Base-by-base conservation (phyloP, 805 yeast genomes). In the Yamadazyma sp. region DNA sequence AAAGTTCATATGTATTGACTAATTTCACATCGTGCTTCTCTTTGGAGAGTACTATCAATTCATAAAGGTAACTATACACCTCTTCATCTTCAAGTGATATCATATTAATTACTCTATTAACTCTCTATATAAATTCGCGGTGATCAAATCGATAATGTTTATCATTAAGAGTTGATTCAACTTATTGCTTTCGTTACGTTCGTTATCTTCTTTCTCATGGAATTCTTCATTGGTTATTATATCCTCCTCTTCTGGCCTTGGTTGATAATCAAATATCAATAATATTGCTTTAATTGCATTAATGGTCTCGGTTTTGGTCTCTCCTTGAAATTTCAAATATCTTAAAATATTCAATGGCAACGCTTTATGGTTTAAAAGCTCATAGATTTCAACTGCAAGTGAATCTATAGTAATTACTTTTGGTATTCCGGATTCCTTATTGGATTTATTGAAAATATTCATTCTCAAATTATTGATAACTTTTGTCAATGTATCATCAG, bases 1-100 rank as follows among this genome's bases (percentile, higher is more conserved):
- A 65, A 21, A 67, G 50, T 47, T 67, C 73, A 5, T 60, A 22
- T 4, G 65, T 59, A 31, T 58, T 57, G 7, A 20, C 12, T 24
- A 20, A 30, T 7, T 8, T 8, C 20, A 19, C 19, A 7, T 24
- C n/a, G 7, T 14, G 16, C 12, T n/a, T 13, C 27, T 24, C 27
- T 7, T 8, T 27, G 30, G n/a, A n/a, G n/a, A n/a, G n/a, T n/a
- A n/a, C n/a, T n/a, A n/a, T n/a, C n/a, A 27, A n/a, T 14, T 27
- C 20, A n/a, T 27, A 27, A 14, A 27, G 15, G 12, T 27, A 27
- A 15, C 20, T 14, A 24, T 24, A 24, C 16, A 8, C 12, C 7
- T 24, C 27, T 24, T 11, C 7, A 8, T 24, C 7, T 14, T 24
- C 12, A 24, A 7, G 12, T 12, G n/a, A 7, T 24, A n/a, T 14